Conservation (phyloP, 768 basidiomycete species). For the Termitomyces heimii region DNA sequence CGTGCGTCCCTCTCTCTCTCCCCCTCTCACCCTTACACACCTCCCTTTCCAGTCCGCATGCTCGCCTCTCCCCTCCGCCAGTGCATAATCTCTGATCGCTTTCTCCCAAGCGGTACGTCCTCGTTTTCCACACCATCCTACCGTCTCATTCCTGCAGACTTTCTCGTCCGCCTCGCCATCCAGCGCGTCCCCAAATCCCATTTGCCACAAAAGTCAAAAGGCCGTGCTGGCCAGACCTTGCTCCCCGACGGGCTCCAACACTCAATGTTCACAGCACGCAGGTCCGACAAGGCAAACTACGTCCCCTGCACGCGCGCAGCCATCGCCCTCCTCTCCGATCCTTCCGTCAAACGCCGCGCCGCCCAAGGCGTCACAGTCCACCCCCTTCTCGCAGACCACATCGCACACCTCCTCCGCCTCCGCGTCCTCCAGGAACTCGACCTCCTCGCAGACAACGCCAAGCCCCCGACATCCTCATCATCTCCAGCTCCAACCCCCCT, state of each 20-base stretch:
- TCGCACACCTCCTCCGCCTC: constrained; percentile 61
- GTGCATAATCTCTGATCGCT: constrained; percentile 43
- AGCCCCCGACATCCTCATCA: constrained; percentile 34
- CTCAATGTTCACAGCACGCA: constrained; percentile 46
- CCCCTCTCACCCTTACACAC: constrained; percentile 4
- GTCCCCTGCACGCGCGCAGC: constrained; percentile 55
- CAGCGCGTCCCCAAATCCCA: constrained; percentile 32
- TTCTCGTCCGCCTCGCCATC: constrained; percentile 56
- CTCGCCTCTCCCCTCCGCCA: constrained; percentile 55
- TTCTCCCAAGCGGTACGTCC: constrained; percentile 51
- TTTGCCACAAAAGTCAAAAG: too few species aligned
- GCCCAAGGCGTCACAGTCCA: constrained; percentile 27
- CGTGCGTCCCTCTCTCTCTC: constrained; percentile 33
- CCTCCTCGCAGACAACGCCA: too few species aligned
- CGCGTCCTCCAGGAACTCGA: constrained; percentile 74
- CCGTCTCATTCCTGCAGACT: constrained; percentile 36
- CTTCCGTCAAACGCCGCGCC: constrained; percentile 28
- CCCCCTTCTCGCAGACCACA: constrained; percentile 45
- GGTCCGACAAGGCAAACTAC: constrained; percentile 43
- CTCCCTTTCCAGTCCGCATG: constrained; percentile 73
- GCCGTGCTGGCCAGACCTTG: too few species aligned
- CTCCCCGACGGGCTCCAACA: constrained; percentile 62
- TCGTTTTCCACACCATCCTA: not conserved
- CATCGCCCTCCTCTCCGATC: constrained; percentile 30
- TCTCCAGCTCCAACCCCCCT: constrained; percentile 18